A percentile compares a stretch with the other conserved stretches of the same genome.
These are phyloP conservation scores for Coemansia erecta DNA, from an alignment of 192 early-diverging fungal genomes.

Conservation along the genomic window DNA sequence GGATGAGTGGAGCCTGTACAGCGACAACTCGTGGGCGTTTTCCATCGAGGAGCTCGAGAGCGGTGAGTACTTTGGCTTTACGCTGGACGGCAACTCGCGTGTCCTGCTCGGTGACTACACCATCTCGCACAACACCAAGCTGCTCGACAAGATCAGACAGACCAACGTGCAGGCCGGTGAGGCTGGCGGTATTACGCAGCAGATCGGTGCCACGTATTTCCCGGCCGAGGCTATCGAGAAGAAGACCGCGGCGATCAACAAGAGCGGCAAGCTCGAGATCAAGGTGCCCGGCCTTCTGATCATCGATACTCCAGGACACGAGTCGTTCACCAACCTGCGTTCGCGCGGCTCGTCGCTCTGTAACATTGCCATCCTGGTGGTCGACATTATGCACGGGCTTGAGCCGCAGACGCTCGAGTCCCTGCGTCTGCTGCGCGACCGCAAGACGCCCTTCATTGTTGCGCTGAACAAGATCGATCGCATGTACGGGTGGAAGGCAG, in stretches of 20 bases:
- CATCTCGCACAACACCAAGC: conserved; percentile 80
- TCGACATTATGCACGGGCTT: conserved; percentile 98
- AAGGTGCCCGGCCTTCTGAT: conserved; percentile 91
- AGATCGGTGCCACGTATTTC: conserved; percentile 99
- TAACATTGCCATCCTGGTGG: conserved; percentile 98
- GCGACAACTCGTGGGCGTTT: conserved; percentile 43
- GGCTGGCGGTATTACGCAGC: conserved; percentile 99
- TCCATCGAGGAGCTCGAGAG: conserved; percentile 29
- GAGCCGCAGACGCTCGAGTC: conserved; percentile 98
- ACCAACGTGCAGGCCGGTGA: conserved; percentile 99
- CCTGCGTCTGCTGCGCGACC: conserved; percentile 81
- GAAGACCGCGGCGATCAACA: conserved; percentile 84
- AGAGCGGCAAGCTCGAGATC: conserved; percentile 60
- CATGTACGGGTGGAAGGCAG: conserved; percentile 88
- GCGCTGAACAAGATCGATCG: conserved; percentile 99
- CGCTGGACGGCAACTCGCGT: conserved; percentile 57
- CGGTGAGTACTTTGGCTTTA: conserved; percentile 57
- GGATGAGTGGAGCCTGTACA: conserved; percentile 5
- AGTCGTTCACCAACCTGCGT: conserved; percentile 95
- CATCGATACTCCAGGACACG: conserved; percentile 99
- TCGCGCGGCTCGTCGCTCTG: conserved; percentile 95
- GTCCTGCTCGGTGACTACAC: conserved; percentile 54
- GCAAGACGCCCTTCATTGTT: conserved; percentile 97
- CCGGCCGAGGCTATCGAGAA: conserved; percentile 89
- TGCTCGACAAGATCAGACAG: conserved; percentile 98